Base-by-base conservation (phyloP, 495 filamentous ascomycete genomes). In the Trichoderma gamsii region DNA sequence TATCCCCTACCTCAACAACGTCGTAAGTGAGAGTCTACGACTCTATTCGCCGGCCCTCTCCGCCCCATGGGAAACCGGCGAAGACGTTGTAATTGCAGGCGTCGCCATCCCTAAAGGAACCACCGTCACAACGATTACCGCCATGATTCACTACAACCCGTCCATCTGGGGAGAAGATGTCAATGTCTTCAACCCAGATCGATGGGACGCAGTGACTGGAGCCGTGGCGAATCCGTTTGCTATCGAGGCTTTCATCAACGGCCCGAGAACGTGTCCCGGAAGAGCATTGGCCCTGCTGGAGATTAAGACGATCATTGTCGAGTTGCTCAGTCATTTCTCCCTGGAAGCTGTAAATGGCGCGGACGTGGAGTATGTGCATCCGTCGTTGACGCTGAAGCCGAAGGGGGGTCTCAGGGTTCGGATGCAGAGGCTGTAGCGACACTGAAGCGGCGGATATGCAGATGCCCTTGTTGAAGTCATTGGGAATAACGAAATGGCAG, bases 21-120 rank as follows among this genome's bases (percentile, higher is more conserved):
- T 82, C 66, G 66, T 76, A 2, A 71, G 68, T 25, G 81, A 84
- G 61, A 72, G 77, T 0, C 72, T 82, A 3, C 76, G 81, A 4
- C 43, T 79, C n/a, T 75, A 73, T 61, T 72, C 76, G 16, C 76
- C 80, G 4, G n/a, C 21, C 1, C 63, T 65, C 18, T 41, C 41
- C 16, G 35, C 66, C 7, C 41, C 41, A 15, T 18, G 74, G 29
- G 67, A 73, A 67, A 67, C 78, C 0, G 49, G 63, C 7, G 59
- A 70, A 4, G 71, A 74, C 66, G 52, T 78, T 3, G 46, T 69
- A 9, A 76, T 78, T 44, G 71, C 73, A 18, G 72, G 70, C 41
- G 71, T 75, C 1, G 5, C 35, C 29, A 69, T 79, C 63, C 78
- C 76, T 5, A 73, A 72, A 41, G 72, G 72, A 65, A 78, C 78